These are phyloP conservation scores for Ophiocordyceps camponoti-saundersi DNA, from an alignment of 2,329 filamentous ascomycete genomes.

Conservation along the genomic window DNA sequence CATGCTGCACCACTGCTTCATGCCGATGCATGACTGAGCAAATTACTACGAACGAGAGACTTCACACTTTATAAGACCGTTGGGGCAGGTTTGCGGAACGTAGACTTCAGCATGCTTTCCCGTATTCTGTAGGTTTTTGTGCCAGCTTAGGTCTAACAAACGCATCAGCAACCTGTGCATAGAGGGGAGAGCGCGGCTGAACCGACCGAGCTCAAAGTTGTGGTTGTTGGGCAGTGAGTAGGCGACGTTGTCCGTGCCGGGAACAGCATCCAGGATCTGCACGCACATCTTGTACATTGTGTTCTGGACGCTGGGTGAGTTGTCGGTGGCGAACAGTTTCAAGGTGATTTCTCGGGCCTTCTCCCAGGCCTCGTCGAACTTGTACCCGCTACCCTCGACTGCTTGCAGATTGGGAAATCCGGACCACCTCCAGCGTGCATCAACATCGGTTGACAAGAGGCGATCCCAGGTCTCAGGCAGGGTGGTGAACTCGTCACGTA, in stretches of 20 bases:
- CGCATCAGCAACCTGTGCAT: not conserved
- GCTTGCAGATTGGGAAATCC: slow-evolving; percentile 47
- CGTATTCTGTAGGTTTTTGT: slow-evolving; percentile 88
- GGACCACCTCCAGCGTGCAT: slow-evolving; percentile 76
- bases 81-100: slow-evolving; percentile 80
- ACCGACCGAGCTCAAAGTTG: slow-evolving; percentile 86
- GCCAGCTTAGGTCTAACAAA: slow-evolving; percentile 75
- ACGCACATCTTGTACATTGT: slow-evolving; percentile 99
- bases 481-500: slow-evolving; percentile 85
- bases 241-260: slow-evolving; percentile 54
- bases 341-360: slow-evolving; percentile 73
- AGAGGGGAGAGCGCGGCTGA: not conserved
- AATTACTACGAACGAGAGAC: slow-evolving; percentile 40
- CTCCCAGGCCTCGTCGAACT: slow-evolving; percentile 68
- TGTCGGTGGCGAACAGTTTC: slow-evolving; percentile 75
- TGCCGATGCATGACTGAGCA: not conserved
- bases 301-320: slow-evolving; percentile 83
- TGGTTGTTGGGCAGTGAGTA: slow-evolving; percentile 95
- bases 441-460: slow-evolving; percentile 85
- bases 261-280: slow-evolving; percentile 61
- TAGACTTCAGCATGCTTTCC: slow-evolving; percentile 93
- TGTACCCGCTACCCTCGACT: slow-evolving; percentile 43
- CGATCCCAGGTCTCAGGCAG: slow-evolving; percentile 86
- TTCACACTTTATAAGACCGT: slow-evolving; percentile 89
- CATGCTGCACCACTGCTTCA: not conserved